Evolutionary conservation across 208 protist genomes (phyloP).

Genomic region (Endotrypanum monterogeii): DNA sequence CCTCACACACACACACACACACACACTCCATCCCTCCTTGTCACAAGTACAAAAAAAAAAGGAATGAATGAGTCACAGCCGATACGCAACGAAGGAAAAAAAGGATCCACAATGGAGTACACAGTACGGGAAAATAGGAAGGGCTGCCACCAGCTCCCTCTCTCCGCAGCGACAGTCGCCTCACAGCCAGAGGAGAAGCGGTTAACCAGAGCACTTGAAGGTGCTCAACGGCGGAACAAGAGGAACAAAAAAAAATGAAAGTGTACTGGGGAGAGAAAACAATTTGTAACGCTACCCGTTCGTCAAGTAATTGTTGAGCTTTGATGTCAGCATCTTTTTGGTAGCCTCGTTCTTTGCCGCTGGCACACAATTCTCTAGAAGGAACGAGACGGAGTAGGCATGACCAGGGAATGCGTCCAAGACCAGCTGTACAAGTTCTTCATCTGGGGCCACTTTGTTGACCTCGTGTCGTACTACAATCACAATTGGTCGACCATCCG

Average conservation of each 20-base stretch:
- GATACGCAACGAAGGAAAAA: not conserved
- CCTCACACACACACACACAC: too few relatives aligned
- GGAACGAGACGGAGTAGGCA: conserved; percentile 35
- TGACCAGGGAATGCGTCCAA: conserved; percentile 49
- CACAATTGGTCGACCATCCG: conserved; percentile 59
- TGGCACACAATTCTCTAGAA: conserved; percentile 45
- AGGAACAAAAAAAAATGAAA: not conserved
- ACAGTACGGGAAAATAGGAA: too few relatives aligned
- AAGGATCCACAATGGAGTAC: too few relatives aligned
- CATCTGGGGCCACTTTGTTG: conserved; percentile 34
- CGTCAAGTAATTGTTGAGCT: conserved; percentile 35
- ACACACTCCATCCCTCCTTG: too few relatives aligned
- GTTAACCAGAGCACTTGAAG: not conserved
- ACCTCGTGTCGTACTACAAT: conserved; percentile 58
- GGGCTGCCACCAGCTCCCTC: not conserved
- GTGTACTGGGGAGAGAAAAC: not conserved
- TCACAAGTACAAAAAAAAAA: not conserved
- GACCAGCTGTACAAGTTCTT: conserved; percentile 56
- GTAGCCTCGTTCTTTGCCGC: conserved; percentile 39
- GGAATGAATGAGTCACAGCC: not conserved
- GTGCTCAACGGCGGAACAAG: not conserved
- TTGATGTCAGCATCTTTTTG: conserved; percentile 31
- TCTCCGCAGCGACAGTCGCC: not conserved
- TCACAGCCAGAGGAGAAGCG: not conserved
- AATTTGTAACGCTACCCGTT: not conserved